These are phyloP conservation scores for Xanthoconium separans DNA, from an alignment of 1,284 basidiomycete species.

Conservation along the genomic window DNA sequence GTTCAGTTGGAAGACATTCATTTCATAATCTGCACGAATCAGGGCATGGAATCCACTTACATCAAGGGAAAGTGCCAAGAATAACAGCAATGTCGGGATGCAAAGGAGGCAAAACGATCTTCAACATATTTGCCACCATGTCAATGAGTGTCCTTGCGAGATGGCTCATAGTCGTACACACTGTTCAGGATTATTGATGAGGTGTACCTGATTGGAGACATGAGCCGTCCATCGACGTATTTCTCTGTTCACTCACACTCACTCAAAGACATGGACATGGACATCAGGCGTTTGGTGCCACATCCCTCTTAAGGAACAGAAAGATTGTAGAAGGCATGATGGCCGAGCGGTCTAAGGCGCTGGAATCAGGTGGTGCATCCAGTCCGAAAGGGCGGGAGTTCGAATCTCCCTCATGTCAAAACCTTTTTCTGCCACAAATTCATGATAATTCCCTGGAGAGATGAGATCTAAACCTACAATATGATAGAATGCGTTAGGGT, in stretches of 20 bases:
- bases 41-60: background rate
- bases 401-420: slow-evolving; percentile 44
- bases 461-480: slow-evolving; percentile 12
- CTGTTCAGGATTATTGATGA: background rate
- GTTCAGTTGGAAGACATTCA: background rate
- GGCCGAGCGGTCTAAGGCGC: slow-evolving; percentile 68
- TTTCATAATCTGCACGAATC: no score
- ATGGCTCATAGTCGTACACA: background rate
- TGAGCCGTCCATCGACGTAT: background rate
- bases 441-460: background rate
- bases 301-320: no score
- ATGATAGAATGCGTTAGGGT: slow-evolving; percentile 20
- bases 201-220: background rate
- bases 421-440: slow-evolving; percentile 10
- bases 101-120: background rate
- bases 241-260: background rate
- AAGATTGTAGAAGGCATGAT: slow-evolving; percentile 41
- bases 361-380: slow-evolving; percentile 34
- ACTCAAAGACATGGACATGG: no score
- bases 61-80: background rate
- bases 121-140: background rate
- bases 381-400: slow-evolving; percentile 48
- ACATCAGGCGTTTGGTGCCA: no score
- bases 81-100: background rate
- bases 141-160: background rate